Conservation (phyloP, 257 asterid genomes). For the Anisodus tanguticus region DNA sequence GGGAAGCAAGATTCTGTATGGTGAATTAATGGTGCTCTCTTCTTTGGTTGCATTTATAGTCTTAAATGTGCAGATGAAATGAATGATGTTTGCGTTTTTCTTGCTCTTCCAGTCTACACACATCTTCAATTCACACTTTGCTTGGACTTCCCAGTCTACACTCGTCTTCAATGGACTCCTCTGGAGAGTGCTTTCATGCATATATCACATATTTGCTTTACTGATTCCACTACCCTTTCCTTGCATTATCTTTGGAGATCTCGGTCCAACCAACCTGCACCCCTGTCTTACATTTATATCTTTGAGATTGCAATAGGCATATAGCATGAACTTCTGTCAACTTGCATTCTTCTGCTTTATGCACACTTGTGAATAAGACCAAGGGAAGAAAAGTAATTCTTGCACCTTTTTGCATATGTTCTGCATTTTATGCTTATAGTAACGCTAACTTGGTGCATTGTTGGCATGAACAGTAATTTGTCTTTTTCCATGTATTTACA, state of each 20-base stretch:
- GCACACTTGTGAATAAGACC: not conserved
- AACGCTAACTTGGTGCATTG: not conserved
- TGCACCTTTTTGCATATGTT: not conserved
- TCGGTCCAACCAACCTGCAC: not conserved
- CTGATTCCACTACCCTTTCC: conserved; percentile 12
- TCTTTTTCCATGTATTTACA: conserved; percentile 28
- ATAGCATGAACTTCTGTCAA: conserved; percentile 10
- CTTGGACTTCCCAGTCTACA: conserved; percentile 11
- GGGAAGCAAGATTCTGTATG: no score
- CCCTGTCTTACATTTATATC: conserved; percentile 1
- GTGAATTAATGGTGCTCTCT: not conserved
- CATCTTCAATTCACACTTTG: not conserved
- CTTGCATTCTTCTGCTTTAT: conserved; percentile 18
- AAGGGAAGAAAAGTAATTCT: not conserved
- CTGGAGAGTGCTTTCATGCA: conserved; percentile 5
- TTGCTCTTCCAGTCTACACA: not conserved
- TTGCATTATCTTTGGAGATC: conserved; percentile 10
- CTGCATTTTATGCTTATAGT: conserved; percentile 10
- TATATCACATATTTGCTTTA: not conserved
- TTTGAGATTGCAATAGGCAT: conserved; percentile 26
- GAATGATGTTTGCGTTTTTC: conserved; percentile 16
- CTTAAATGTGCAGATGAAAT: conserved; percentile 6
- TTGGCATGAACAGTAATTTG: conserved; percentile 1
- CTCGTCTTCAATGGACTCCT: conserved; percentile 9
- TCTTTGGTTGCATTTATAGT: not conserved